Evolutionary conservation across 352 stramenopile genomes (phyloP).

Genomic region (Blastocystis sp.): DNA sequence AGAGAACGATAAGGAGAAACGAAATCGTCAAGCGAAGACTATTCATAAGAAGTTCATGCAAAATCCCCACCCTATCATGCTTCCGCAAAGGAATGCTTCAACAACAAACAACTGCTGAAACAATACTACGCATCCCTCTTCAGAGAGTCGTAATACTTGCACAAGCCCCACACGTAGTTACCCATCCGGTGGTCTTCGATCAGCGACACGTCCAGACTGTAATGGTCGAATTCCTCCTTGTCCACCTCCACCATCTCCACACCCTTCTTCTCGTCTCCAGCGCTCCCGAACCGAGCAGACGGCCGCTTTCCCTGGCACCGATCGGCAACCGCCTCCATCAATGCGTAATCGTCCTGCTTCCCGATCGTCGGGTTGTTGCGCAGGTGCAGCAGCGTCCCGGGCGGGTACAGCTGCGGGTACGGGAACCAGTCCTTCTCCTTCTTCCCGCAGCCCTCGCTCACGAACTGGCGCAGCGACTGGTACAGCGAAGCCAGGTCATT

Average conservation of each 20-base stretch:
- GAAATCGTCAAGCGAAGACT: not conserved
- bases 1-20: not conserved
- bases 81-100: not conserved
- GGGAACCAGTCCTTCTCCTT: constrained; percentile 42
- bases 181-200: constrained; percentile 50
- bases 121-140: not conserved
- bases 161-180: constrained; percentile 44
- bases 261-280: not conserved
- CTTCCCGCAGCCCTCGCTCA: not conserved
- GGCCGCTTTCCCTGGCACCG: not conserved
- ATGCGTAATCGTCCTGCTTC: not conserved
- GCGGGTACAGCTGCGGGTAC: constrained; percentile 60
- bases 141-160: not conserved
- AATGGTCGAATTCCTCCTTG: constrained; percentile 60
- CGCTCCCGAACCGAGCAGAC: too few species aligned
- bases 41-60: not conserved
- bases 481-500: not conserved
- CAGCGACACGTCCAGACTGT: constrained; percentile 40
- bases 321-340: constrained; percentile 16
- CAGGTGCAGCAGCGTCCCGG: constrained; percentile 24
- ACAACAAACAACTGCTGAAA: constrained; percentile 29
- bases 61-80: not conserved
- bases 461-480: not conserved
- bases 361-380: constrained; percentile 21
- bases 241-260: constrained; percentile 29